Evolutionary conservation across 1,284 basidiomycete genomes (phyloP), one percentile per base, ranked within the genome.

Genomic region (Austroboletus niveus): DNA sequence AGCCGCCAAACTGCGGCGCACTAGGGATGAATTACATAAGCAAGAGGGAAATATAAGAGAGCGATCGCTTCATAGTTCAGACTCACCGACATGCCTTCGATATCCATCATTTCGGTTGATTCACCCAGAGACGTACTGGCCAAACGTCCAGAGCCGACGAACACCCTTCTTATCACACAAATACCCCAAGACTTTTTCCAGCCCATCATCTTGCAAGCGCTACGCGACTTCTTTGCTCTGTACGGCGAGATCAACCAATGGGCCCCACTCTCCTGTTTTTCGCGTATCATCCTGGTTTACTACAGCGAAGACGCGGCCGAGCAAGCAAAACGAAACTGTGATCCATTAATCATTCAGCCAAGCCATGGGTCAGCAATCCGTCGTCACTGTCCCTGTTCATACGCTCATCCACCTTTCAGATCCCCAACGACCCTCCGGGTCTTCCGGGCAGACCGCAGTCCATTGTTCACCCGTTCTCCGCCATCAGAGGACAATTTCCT

Each of bases 161-260:
- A 92, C 65, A 85, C 89, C 2, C 72, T 90, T 40, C 75, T 86
- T 27, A 75, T 91, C 41, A 81, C 88, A 1, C 74, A 79, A 1
- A 70, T 90, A 1, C 84, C 87, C 10, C 77, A 72, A 50, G 69
- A 75, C 2, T 86, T 92, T 73, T 80, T 94, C 81, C 72, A 85
- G 40, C 83, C 86, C 1, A 59, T 78, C 0, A 77, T 92, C 44
- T 75, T 92, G 15, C 68, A 78, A n/a, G 78, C 87, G 6, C 74
- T 94, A 29, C 78, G 75, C 42, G 70, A 75, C 17, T 85, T 92
- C 61, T 94, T 94, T 64, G 74, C 74, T 5, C 66, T 75, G 0
- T 93, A 85, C 63, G 94, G 94, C 15, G 71, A 77, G 30, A 81
- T 97, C 17, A 85, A 89, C 61, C 81, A 87, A 60, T 97, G 93